Percentiles rank a stretch among this genome's conserved stretches.
phyloP scores from a whole-genome alignment of 352 stramenopile species.

The Globisporangium perplexum region DNA sequence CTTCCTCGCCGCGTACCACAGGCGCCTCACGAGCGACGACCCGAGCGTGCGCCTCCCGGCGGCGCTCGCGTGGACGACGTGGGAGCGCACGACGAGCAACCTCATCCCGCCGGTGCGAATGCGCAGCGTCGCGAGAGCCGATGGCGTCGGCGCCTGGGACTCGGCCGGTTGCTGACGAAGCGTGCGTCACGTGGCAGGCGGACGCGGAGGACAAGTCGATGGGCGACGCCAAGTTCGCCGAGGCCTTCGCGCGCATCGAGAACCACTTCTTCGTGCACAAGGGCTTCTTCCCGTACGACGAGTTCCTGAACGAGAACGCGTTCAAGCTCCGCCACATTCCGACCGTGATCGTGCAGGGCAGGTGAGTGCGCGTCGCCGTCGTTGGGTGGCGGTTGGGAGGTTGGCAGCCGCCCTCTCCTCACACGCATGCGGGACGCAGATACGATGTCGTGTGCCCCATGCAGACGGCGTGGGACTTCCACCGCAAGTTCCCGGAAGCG shows the following conservation, averaged over 20 bases:
- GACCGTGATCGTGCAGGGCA: conserved; percentile 88
- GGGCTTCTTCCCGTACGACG: conserved; percentile 85
- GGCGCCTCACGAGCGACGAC: conserved; percentile 83
- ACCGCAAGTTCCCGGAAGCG: conserved; percentile 66
- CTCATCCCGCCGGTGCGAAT: conserved; percentile 50
- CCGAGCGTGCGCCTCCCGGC: conserved; percentile 72
- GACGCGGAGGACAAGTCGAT: conserved; percentile 76
- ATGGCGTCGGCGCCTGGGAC: too few species aligned
- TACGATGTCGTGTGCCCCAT: conserved; percentile 90
- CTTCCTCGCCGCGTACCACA: conserved; percentile 86
- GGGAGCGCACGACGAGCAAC: conserved; percentile 88
- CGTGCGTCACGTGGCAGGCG: conserved; percentile 17
- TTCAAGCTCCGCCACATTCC: conserved; percentile 91
- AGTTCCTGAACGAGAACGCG: conserved; percentile 87
- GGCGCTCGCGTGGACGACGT: conserved; percentile 89
- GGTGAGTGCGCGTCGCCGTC: too few species aligned
- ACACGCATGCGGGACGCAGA: too few species aligned
- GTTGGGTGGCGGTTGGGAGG: too few species aligned
- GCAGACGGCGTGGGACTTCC: conserved; percentile 83
- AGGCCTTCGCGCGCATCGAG: conserved; percentile 91
- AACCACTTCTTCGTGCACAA: conserved; percentile 92
- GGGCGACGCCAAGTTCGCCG: conserved; percentile 73
- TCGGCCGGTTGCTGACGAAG: too few species aligned
- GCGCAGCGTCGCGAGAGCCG: not conserved
- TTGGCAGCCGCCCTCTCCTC: too few species aligned